These are phyloP conservation scores for Urtica urens DNA, from an alignment of 306 rosid genomes.

Conservation along the genomic window DNA sequence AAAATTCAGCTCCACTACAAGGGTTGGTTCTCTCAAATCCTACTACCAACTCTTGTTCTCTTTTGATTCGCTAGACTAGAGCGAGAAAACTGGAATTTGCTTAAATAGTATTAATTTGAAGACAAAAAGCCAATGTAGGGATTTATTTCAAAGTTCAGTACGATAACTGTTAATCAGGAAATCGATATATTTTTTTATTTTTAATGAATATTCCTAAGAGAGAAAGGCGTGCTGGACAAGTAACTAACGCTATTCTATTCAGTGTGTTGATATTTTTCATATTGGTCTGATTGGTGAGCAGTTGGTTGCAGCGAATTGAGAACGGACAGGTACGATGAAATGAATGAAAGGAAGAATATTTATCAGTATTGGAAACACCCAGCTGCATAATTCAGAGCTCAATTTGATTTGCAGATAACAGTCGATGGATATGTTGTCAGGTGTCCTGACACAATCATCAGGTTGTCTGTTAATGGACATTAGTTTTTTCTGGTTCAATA, in stretches of 20 bases:
- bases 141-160: too few relatives aligned
- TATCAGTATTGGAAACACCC: slow-evolving; percentile 2
- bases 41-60: not conserved
- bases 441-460: slow-evolving; percentile 49
- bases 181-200: not conserved
- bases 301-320: slow-evolving; percentile 90
- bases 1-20: slow-evolving; percentile 68
- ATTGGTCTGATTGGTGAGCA: slow-evolving; percentile 29
- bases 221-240: too few relatives aligned
- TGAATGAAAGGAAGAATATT: slow-evolving; percentile 12
- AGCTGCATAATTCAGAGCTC: slow-evolving; percentile 18
- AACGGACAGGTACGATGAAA: slow-evolving; percentile 55
- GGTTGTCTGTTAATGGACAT: slow-evolving; percentile 25
- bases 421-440: slow-evolving; percentile 47
- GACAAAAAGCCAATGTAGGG: too few relatives aligned
- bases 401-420: slow-evolving; percentile 45
- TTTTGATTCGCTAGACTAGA: slow-evolving; percentile 1
- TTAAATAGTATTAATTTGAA: too few relatives aligned
- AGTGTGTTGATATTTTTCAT: not conserved
- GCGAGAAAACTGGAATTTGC: too few relatives aligned
- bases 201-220: too few relatives aligned
- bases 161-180: too few relatives aligned
- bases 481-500: not conserved
- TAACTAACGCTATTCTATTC: too few relatives aligned
- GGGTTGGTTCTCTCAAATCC: slow-evolving; percentile 36